Percentiles rank a stretch among this genome's conserved stretches.
phyloP scores from a whole-genome alignment of 169 alveolate genomes.

The Cryptosporidium bovis region DNA sequence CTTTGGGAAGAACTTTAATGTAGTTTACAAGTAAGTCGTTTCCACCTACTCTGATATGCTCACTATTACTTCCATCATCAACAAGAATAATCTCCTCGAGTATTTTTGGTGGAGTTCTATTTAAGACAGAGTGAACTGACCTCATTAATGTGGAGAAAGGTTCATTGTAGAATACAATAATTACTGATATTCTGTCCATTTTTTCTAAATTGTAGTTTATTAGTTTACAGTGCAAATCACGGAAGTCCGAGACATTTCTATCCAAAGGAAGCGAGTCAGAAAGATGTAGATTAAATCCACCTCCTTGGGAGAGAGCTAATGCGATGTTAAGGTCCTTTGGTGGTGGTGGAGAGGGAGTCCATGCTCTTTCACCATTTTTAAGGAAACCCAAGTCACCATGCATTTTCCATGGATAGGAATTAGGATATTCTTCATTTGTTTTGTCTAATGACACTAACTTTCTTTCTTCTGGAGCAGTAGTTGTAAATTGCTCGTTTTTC shows the following conservation, averaged over 20 bases:
- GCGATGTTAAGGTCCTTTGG: constrained; percentile 73
- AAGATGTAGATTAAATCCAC: constrained; percentile 77
- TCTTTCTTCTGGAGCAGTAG: constrained; percentile 6
- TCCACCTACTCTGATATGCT: constrained; percentile 60
- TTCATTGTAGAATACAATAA: constrained; percentile 80
- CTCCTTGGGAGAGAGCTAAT: constrained; percentile 77
- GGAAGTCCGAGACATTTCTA: constrained; percentile 76
- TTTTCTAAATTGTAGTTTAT: constrained; percentile 52
- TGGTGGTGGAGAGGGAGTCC: constrained; percentile 65
- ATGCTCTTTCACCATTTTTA: constrained; percentile 49
- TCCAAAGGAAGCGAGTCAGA: constrained; percentile 80
- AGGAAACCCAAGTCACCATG: constrained; percentile 65
- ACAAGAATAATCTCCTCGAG: constrained; percentile 78
- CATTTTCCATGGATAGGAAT: constrained; percentile 68
- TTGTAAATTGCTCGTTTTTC: neutral
- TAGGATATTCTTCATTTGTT: constrained; percentile 25
- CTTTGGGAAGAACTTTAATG: constrained; percentile 74
- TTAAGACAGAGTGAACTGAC: constrained; percentile 79
- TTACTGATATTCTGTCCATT: constrained; percentile 78
- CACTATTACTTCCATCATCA: constrained; percentile 78
- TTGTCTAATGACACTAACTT: constrained; percentile 5
- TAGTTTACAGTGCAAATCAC: constrained; percentile 64
- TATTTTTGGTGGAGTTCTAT: constrained; percentile 79
- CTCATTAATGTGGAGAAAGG: constrained; percentile 79
- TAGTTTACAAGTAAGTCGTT: constrained; percentile 63